A percentile compares a stretch with the other conserved stretches of the same genome.
Evolutionary conservation across 2,329 filamentous ascomycete species (phyloP).

Genomic region (Aspergillus amoenus): DNA sequence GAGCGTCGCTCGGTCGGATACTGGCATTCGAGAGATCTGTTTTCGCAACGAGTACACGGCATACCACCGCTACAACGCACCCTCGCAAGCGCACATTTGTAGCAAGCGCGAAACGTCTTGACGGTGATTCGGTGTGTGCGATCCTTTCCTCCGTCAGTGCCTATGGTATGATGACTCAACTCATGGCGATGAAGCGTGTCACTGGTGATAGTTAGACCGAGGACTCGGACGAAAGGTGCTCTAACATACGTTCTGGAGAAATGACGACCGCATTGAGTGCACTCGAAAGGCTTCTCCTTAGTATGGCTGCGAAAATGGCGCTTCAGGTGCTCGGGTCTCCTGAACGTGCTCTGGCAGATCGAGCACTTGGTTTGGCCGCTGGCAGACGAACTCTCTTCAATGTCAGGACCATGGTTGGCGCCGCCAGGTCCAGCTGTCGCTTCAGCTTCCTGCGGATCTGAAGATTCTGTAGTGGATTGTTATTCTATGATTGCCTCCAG

Average conservation of each 20-base stretch:
- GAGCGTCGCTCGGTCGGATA: constrained; percentile 42
- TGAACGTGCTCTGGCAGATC: constrained; percentile 39
- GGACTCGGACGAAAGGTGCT: neutral
- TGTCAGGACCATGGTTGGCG: constrained; percentile 13
- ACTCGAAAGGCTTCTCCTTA: constrained; percentile 42
- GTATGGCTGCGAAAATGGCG: constrained; percentile 43
- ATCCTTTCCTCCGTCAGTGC: constrained; percentile 33
- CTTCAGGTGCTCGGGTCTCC: constrained; percentile 43
- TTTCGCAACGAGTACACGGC: constrained; percentile 39
- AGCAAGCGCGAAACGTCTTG: constrained; percentile 44
- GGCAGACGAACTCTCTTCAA: constrained; percentile 11
- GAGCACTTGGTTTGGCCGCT: constrained; percentile 31
- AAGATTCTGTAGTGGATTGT: constrained; percentile 14
- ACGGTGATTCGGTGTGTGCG: constrained; percentile 42
- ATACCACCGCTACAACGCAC: constrained; percentile 40
- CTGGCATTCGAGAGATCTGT: constrained; percentile 37
- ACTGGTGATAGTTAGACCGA: constrained; percentile 20
- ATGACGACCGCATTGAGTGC: constrained; percentile 40
- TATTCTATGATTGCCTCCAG: neutral
- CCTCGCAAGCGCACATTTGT: constrained; percentile 39
- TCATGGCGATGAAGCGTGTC: constrained; percentile 43
- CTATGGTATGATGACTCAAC: constrained; percentile 38
- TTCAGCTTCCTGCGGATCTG: constrained; percentile 19
- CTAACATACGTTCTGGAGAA: constrained; percentile 42
- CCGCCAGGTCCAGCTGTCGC: constrained; percentile 10